Base-by-base conservation (phyloP, 768 basidiomycete genomes). In the Boletus edulis region DNA sequence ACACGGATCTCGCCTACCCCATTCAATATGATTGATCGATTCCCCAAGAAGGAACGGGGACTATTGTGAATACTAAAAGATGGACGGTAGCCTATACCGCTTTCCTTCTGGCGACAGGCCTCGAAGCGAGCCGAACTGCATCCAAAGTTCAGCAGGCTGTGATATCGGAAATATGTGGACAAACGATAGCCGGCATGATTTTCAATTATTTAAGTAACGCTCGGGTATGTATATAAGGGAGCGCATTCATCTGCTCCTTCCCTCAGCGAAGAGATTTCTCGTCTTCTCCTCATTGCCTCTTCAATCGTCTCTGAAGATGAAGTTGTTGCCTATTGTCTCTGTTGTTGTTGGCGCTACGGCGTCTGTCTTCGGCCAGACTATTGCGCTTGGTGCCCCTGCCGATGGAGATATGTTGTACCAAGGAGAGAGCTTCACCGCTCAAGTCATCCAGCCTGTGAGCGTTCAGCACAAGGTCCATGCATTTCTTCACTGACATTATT, bases 351-450 rank as follows among this genome's bases (percentile, higher is more conserved):
- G 49, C 13, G 57, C 37, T 9, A 56, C 47, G 6, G 55, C 45
- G 0, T 54, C 55, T 37, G 61, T 56, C 11, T 34, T 70, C 10
- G 60, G 62, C 10, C 70, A 72, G 58, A 70, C 69, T 1, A 72
- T 70, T 10, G 51, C 59, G 37, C 51, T 72, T 8, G 66, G 64
- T 29, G 8, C 44, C 29, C 69, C 70, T 20, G 50, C 58, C 6
- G 13, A 59, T 8, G 68, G 70, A 15, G 34, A 56, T 10, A 45
- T 63, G 32, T 32, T 70, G 17, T 1, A 1, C 3, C 54, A 14
- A 15, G 69, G 69, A 13, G 6, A 64, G 37, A 47, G 35, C n/a
- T 58, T 70, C 40, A 60, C 51, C 1, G 46, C 60, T 20, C 60
- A 67, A 32, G 18, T 70, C 27, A 50, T 59, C 40, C 15, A 39